Evolutionary conservation across 495 filamentous ascomycete genomes (phyloP).

Genomic region (Achaetomiella virescens): DNA sequence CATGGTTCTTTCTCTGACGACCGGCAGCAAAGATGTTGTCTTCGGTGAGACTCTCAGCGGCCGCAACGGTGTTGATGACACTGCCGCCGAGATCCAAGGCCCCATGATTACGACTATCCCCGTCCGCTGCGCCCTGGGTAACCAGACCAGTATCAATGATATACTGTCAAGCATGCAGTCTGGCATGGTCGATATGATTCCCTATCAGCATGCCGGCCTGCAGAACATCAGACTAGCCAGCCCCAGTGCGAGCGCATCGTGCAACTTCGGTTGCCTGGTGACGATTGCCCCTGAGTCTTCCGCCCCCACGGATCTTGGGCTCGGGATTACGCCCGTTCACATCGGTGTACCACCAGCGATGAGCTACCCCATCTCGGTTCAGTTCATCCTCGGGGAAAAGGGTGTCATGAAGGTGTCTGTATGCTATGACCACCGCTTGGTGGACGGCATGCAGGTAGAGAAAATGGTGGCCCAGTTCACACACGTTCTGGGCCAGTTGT

Average conservation of each 20-base stretch:
- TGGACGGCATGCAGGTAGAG: constrained; percentile 1
- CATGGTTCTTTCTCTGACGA: constrained; percentile 47
- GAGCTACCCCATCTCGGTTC: constrained; percentile 6
- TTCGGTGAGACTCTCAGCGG: constrained; percentile 54
- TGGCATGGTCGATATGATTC: constrained; percentile 16
- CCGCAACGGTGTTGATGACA: constrained; percentile 45
- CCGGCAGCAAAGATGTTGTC: constrained; percentile 45
- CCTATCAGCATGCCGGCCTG: constrained; percentile 8
- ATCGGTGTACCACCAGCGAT: background rate
- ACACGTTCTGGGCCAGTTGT: constrained; percentile 1
- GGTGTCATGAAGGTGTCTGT: constrained; percentile 2
- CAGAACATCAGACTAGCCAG: constrained; percentile 7
- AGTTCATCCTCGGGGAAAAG: background rate
- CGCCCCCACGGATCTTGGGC: background rate
- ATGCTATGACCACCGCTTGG: background rate
- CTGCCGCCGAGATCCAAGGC: constrained; percentile 48
- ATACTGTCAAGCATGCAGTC: background rate
- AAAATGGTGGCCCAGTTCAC: constrained; percentile 4
- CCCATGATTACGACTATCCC: constrained; percentile 63
- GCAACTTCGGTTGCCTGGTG: constrained; percentile 2
- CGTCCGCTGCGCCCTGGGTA: constrained; percentile 32
- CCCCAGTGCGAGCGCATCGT: background rate
- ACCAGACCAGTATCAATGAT: background rate
- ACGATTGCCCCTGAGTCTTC: constrained; percentile 5
- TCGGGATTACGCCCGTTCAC: background rate